Conservation (phyloP, 345 rosid genomes). For the Heritiera littoralis region DNA sequence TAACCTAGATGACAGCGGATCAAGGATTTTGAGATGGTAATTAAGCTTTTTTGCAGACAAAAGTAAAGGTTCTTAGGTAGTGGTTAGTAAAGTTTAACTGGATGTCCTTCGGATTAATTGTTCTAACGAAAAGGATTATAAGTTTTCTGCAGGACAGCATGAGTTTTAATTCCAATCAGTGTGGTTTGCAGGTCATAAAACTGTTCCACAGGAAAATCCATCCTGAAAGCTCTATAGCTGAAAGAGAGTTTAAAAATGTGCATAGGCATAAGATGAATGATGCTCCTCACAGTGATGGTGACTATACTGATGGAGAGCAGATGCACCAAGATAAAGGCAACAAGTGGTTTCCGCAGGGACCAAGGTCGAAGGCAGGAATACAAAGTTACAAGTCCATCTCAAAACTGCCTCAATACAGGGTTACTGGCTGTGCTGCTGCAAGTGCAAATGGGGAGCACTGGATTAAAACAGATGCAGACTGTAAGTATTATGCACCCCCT, state of each 20-base stretch:
- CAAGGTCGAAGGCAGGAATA: slow-evolving; percentile 34
- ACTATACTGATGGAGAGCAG: slow-evolving; percentile 24
- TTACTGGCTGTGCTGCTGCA: slow-evolving; percentile 38
- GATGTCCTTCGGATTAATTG: background rate
- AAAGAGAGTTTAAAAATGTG: slow-evolving; percentile 29
- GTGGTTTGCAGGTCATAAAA: slow-evolving; percentile 62
- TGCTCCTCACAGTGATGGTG: slow-evolving; percentile 25
- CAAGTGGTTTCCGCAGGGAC: slow-evolving; percentile 29
- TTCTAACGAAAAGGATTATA: background rate
- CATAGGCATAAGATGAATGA: slow-evolving; percentile 26
- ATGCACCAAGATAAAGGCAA: slow-evolving; percentile 32
- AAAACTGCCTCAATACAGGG: slow-evolving; percentile 38
- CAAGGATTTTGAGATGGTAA: background rate
- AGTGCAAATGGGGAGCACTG: slow-evolving; percentile 62
- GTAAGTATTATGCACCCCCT: slow-evolving; percentile 50
- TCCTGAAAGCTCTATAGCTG: slow-evolving; percentile 55
- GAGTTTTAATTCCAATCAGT: slow-evolving; percentile 10
- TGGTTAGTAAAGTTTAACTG: background rate
- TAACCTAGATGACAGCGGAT: background rate
- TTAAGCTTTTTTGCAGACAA: background rate
- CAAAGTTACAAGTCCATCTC: slow-evolving; percentile 36
- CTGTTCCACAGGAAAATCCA: slow-evolving; percentile 72
- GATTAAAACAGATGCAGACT: slow-evolving; percentile 93
- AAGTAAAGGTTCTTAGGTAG: background rate
- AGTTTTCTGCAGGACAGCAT: background rate